phyloP scores from a whole-genome alignment of 768 basidiomycete genomes.

The Kondoa subrosea region DNA sequence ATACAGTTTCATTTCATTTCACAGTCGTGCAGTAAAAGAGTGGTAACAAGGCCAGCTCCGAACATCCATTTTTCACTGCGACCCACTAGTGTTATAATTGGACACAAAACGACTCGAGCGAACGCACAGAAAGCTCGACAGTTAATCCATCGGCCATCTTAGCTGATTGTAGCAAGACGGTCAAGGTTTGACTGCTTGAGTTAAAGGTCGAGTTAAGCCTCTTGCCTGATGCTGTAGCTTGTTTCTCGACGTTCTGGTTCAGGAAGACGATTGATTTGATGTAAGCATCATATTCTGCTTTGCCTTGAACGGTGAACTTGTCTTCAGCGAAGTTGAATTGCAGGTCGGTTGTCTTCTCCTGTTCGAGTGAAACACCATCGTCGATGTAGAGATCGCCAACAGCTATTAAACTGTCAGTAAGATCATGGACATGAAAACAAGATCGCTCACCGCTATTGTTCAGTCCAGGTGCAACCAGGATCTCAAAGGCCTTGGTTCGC shows the following conservation, averaged over 20 bases:
- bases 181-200: background rate
- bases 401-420: background rate
- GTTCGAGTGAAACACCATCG: constrained; percentile 41
- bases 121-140: background rate
- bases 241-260: background rate
- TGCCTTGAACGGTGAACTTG: constrained; percentile 22
- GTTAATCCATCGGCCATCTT: background rate
- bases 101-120: too few relatives aligned
- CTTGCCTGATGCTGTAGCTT: background rate
- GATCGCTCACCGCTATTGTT: too few relatives aligned
- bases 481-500: constrained; percentile 43
- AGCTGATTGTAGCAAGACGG: background rate
- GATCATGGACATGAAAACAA: constrained; percentile 34
- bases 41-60: too few relatives aligned
- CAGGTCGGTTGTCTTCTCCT: constrained; percentile 29
- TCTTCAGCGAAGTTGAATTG: constrained; percentile 28
- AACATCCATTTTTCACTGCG: too few relatives aligned
- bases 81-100: too few relatives aligned
- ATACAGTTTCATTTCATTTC: too few relatives aligned
- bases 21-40: too few relatives aligned
- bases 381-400: constrained; percentile 38
- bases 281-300: background rate
- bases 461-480: constrained; percentile 43
- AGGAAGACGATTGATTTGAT: background rate
- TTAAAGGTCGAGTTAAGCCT: background rate